phyloP scores from a whole-genome alignment of 805 yeast species.

The Candida krabiensis region DNA sequence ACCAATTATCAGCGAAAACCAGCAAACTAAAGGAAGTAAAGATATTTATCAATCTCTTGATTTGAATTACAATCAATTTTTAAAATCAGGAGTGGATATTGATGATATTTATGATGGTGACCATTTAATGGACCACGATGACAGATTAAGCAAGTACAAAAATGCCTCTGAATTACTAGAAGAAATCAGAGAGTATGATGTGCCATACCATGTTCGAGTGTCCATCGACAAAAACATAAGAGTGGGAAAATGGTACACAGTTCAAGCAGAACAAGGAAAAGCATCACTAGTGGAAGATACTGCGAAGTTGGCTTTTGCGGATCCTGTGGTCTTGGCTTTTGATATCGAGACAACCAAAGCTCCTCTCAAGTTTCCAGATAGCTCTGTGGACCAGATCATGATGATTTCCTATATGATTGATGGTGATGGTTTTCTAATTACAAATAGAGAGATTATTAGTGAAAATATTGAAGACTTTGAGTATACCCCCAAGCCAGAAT shows the following conservation, averaged over 20 bases:
- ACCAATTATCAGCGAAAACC: slow-evolving; percentile 73
- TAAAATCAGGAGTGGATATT: slow-evolving; percentile 32
- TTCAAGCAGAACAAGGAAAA: slow-evolving; percentile 60
- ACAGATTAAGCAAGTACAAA: slow-evolving; percentile 21
- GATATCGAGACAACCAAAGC: slow-evolving; percentile 98
- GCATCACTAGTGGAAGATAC: slow-evolving; percentile 56
- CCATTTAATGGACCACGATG: slow-evolving; percentile 12
- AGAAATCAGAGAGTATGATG: slow-evolving; percentile 92
- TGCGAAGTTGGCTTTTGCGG: slow-evolving; percentile 90
- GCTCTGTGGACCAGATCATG: slow-evolving; percentile 89
- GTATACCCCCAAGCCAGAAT: slow-evolving; percentile 96
- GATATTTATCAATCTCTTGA: slow-evolving; percentile 66
- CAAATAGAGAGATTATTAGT: slow-evolving; percentile 90
- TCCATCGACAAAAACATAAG: slow-evolving; percentile 86
- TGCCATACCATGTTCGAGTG: slow-evolving; percentile 94
- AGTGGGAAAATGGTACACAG: slow-evolving; percentile 95
- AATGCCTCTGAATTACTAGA: slow-evolving; percentile 68
- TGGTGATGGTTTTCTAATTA: slow-evolving; percentile 92
- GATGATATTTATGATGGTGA: slow-evolving; percentile 30
- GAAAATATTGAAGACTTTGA: slow-evolving; percentile 96
- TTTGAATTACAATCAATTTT: slow-evolving; percentile 34
- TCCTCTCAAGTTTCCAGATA: slow-evolving; percentile 93
- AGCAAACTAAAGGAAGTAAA: slow-evolving; percentile 56
- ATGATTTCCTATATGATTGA: slow-evolving; percentile 99
- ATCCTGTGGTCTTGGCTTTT: slow-evolving; percentile 93